These are phyloP conservation scores for Sergeia podlipaevii DNA, from an alignment of 208 protist species.

Conservation along the genomic window DNA sequence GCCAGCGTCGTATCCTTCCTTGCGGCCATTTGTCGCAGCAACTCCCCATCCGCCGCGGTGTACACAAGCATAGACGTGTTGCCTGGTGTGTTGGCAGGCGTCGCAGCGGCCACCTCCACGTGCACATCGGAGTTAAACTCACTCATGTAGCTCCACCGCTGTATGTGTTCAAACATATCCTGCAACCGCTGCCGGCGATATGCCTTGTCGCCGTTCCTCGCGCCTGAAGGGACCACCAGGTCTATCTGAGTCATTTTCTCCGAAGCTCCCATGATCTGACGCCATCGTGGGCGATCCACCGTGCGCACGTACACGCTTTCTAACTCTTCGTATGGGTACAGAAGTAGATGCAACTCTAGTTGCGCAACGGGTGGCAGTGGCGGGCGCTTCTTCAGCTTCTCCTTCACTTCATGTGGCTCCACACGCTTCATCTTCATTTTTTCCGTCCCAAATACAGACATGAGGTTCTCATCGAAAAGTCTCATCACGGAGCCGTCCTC, in stretches of 20 bases:
- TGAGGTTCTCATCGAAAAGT: slow-evolving; percentile 57
- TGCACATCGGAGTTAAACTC: slow-evolving; percentile 87
- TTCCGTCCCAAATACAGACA: slow-evolving; percentile 62
- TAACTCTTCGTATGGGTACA: slow-evolving; percentile 65
- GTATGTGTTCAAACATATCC: slow-evolving; percentile 57
- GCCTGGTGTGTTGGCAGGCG: slow-evolving; percentile 16
- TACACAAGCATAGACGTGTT: slow-evolving; percentile 60
- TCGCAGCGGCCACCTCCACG: slow-evolving; percentile 53
- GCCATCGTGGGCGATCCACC: slow-evolving; percentile 66
- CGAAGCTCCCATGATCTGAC: slow-evolving; percentile 45
- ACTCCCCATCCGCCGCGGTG: slow-evolving; percentile 33
- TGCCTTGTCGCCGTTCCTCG: slow-evolving; percentile 44
- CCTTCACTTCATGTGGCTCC: slow-evolving; percentile 43
- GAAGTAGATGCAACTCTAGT: slow-evolving; percentile 82
- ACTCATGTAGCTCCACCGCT: slow-evolving; percentile 84
- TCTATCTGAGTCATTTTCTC: slow-evolving; percentile 85
- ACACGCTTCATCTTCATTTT: slow-evolving; percentile 69
- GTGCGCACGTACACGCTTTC: slow-evolving; percentile 67
- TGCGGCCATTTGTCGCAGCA: slow-evolving; percentile 58
- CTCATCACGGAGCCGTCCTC: background rate
- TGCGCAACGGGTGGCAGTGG: slow-evolving; percentile 71
- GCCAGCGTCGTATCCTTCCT: slow-evolving; percentile 50
- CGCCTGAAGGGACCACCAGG: slow-evolving; percentile 37
- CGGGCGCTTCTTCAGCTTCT: slow-evolving; percentile 28
- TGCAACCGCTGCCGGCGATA: no score